Conservation (phyloP, 2,329 filamentous ascomycete species). For the Exophiala oligosperma region DNA sequence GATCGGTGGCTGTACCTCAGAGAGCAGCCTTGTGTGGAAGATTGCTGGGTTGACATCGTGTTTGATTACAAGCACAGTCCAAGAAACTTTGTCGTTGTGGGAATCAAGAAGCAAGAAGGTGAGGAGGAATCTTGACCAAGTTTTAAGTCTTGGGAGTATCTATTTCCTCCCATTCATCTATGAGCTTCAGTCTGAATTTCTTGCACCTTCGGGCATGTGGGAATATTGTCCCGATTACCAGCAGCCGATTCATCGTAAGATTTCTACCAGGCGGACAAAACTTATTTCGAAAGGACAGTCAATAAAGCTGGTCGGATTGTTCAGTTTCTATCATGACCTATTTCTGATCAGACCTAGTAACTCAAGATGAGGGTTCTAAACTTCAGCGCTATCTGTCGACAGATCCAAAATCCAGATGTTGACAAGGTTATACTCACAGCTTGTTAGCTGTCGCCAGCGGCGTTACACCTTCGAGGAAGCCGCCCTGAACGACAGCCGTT, state of each 20-base stretch:
- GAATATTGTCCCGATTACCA: too few relatives aligned
- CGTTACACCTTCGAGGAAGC: slow-evolving; percentile 64
- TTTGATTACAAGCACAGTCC: slow-evolving; percentile 88
- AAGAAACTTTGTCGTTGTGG: slow-evolving; percentile 88
- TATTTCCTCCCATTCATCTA: too few relatives aligned
- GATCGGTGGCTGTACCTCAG: slow-evolving; percentile 86
- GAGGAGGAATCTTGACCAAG: background rate
- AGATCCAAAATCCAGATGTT: background rate
- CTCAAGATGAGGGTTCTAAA: background rate
- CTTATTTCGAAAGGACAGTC: too few relatives aligned
- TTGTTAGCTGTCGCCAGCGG: slow-evolving; percentile 40
- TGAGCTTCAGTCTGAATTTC: too few relatives aligned
- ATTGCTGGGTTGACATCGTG: slow-evolving; percentile 89
- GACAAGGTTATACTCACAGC: slow-evolving; percentile 13
- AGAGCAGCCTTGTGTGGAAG: slow-evolving; percentile 72
- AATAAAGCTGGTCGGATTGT: too few relatives aligned
- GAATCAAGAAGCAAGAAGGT: slow-evolving; percentile 65
- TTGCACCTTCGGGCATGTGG: too few relatives aligned
- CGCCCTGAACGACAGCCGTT: slow-evolving; percentile 68
- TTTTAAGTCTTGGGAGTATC: too few relatives aligned
- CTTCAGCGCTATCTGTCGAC: too few relatives aligned
- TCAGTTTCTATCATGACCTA: too few relatives aligned
- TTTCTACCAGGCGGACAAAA: too few relatives aligned
- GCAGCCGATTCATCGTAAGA: too few relatives aligned
- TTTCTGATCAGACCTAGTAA: background rate